Evolutionary conservation across 2,329 filamentous ascomycete genomes (phyloP), one percentile per base, ranked within the genome.

Genomic region (Penicillium sp.): DNA sequence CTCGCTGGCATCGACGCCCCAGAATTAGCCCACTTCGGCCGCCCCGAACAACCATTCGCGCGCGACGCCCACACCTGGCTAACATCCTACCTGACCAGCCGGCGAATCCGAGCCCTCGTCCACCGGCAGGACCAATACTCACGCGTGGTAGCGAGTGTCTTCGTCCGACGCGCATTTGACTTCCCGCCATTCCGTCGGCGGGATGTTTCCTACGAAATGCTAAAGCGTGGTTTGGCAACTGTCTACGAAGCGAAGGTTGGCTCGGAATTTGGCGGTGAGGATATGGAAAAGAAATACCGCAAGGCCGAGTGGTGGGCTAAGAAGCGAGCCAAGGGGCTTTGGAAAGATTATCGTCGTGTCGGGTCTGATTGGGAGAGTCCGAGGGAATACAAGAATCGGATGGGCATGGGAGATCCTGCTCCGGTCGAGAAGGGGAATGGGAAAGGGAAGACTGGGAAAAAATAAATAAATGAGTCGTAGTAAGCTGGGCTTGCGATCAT

Each of bases 1-100:
- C 82, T 99, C 55, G 94, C 94, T 16, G 94, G 94, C 49, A 79
- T 99, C 53, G 94, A 99, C 74, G 94, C 95, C 11, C 94, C 94
- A 2, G 94, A 99, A 76, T 81, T 90, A 55, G 88, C 92, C 9
- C 94, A 99, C 75, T 99, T 97, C 75, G 95, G 95, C 53, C 85
- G 87, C 50, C 88, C 91, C 27, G 90, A 87, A 10, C 94, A 99
- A 75, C 93, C 92, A 1, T 92, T 86, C 72, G 83, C 90, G 4
- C 81, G 85, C 58, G 93, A 97, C 74, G 91, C 94, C 8, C 80
- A 93, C 51, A 77, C 84, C 19, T 97, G 91, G 87, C 82, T 99
- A n/a, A 86, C 83, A 16, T 76, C 77, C 5, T 91, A 91, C 72
- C 79, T 97, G 10, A 77, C 86, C 23, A 81, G 88, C 58, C 85